Evolutionary conservation across 1,284 basidiomycete genomes (phyloP).

Genomic region (Ceratobasidium sp.): DNA sequence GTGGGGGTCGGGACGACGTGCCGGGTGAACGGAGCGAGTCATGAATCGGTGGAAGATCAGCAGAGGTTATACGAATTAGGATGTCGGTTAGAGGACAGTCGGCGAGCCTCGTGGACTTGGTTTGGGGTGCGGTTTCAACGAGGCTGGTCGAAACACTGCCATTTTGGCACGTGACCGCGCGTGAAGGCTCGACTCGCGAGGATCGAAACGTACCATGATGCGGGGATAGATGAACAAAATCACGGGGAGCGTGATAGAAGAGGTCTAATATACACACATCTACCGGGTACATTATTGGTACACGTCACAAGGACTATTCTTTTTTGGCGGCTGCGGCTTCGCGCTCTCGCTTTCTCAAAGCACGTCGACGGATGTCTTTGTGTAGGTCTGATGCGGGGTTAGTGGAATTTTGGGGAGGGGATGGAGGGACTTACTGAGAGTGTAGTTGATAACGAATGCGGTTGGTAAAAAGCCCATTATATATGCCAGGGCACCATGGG

Average conservation of each 20-base stretch:
- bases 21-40: constrained; percentile 7
- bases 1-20: background rate
- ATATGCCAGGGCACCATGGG: constrained; percentile 88
- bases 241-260: background rate
- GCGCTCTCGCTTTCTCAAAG: constrained; percentile 80
- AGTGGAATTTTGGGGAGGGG: constrained; percentile 2
- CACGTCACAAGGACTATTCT: constrained; percentile 52
- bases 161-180: constrained; percentile 24
- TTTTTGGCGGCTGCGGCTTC: constrained; percentile 65
- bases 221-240: background rate
- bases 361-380: constrained; percentile 81
- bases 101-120: constrained; percentile 19
- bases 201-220: constrained; percentile 18
- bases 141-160: constrained; percentile 4
- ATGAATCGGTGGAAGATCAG: constrained; percentile 23
- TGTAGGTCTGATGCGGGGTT: constrained; percentile 64
- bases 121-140: constrained; percentile 35
- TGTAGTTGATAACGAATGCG: constrained; percentile 69
- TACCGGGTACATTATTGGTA: constrained; percentile 24
- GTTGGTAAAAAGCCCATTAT: constrained; percentile 73
- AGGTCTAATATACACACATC: background rate
- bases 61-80: constrained; percentile 3
- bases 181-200: background rate
- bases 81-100: background rate
- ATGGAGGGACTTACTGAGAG: constrained; percentile 62